Percentiles rank a stretch among this genome's conserved stretches.
Conservation (phyloP, 2,329 filamentous ascomycete genomes). For the Neonectria neomacrospora region DNA sequence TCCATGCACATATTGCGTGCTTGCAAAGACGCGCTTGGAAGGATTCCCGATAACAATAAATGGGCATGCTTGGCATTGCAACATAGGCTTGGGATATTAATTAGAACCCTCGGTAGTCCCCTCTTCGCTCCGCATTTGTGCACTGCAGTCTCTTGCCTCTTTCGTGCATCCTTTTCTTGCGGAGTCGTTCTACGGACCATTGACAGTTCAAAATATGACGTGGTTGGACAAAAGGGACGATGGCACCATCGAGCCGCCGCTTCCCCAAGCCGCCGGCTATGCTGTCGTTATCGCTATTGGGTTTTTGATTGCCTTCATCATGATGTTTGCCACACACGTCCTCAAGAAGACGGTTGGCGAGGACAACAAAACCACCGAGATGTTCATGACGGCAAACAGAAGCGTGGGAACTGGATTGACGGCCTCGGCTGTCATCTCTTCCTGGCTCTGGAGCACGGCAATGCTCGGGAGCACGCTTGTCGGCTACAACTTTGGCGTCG, state of each 20-base stretch:
- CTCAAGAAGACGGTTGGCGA: constrained; percentile 62
- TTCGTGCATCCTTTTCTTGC: not conserved
- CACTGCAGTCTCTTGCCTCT: not conserved
- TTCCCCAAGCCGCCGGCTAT: constrained; percentile 47
- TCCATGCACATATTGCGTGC: constrained; percentile 23
- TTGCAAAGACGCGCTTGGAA: constrained; percentile 1
- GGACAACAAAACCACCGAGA: constrained; percentile 64
- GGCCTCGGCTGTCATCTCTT: constrained; percentile 64
- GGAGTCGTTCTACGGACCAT: not conserved
- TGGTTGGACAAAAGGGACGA: constrained; percentile 12
- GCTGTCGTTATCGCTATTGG: constrained; percentile 50
- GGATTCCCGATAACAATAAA: constrained; percentile 7
- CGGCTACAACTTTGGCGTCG: constrained; percentile 64
- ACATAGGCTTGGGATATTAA: not conserved
- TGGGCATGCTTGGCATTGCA: not conserved
- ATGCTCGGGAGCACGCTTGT: constrained; percentile 62
- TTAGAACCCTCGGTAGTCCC: not conserved
- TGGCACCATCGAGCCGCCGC: constrained; percentile 39
- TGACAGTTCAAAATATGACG: not conserved
- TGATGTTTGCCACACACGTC: constrained; percentile 59
- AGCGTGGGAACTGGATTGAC: constrained; percentile 62
- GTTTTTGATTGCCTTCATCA: constrained; percentile 51
- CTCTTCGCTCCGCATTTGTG: not conserved
- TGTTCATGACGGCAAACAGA: constrained; percentile 66
- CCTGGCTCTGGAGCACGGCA: constrained; percentile 66